Conservation (phyloP, 2,329 filamentous ascomycete genomes). For the Paraphaeosphaeria sporulosa region DNA sequence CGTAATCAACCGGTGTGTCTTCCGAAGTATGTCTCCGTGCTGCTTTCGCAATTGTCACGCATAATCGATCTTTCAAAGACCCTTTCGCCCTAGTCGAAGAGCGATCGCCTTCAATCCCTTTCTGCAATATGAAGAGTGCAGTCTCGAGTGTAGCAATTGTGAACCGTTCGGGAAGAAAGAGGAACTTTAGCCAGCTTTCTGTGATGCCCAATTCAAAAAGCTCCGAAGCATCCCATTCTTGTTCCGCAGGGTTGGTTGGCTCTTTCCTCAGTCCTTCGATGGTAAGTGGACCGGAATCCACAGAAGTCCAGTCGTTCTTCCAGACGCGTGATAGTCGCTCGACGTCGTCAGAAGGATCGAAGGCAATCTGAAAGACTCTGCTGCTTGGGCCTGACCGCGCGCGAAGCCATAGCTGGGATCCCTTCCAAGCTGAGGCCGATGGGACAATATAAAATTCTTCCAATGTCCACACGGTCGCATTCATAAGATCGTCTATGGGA, state of each 20-base stretch:
- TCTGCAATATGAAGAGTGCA: constrained; percentile 81
- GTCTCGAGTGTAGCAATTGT: constrained; percentile 81
- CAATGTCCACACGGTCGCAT: constrained; percentile 60
- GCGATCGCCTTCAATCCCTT: constrained; percentile 56
- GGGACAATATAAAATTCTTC: constrained; percentile 56
- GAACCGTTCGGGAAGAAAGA: constrained; percentile 85
- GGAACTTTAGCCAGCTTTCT: constrained; percentile 86
- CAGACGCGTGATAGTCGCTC: constrained; percentile 73
- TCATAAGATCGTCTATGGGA: constrained; percentile 60
- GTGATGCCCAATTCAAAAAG: constrained; percentile 58
- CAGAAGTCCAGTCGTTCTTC: constrained; percentile 60
- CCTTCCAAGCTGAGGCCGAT: constrained; percentile 46
- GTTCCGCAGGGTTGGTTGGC: constrained; percentile 49
- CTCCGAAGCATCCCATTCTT: constrained; percentile 37
- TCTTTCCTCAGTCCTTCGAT: constrained; percentile 50
- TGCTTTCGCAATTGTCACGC: constrained; percentile 73
- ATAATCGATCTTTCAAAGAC: constrained; percentile 78
- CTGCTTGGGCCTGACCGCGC: constrained; percentile 64
- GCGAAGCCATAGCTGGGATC: constrained; percentile 56
- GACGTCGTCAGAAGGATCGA: constrained; percentile 70
- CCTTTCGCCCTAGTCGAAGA: constrained; percentile 48
- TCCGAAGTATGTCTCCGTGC: constrained; percentile 69
- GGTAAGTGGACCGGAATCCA: constrained; percentile 52
- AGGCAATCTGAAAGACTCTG: constrained; percentile 74
- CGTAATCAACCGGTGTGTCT: constrained; percentile 79